Base-by-base conservation (phyloP, 2,329 filamentous ascomycete species). In the Cladophialophora bantiana region DNA sequence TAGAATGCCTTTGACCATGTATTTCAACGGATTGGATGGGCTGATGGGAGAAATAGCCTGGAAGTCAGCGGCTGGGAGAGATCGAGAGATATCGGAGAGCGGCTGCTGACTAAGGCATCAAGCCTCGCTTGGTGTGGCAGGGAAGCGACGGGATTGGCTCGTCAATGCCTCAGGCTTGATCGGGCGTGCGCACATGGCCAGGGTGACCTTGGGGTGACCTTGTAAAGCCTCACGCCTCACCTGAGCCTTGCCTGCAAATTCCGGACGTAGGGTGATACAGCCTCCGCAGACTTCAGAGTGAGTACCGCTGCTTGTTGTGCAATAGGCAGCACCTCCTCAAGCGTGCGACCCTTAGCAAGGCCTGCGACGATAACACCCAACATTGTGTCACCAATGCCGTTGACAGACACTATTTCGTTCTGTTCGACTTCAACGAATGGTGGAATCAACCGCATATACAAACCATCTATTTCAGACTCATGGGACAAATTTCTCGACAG, bases 321-420 rank as follows among this genome's bases (percentile, higher is more conserved):
- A 40, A 95, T 79, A 65, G 88, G 83, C n/a, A 99, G 83, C 62
- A 95, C 77, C 55, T 89, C 84, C 68, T 88, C 85, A 13, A 88
- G 75, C 4, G 50, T 53, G n/a, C 45, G 57, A 0, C 85, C 85
- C 73, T 84, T 86, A 0, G 89, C 88, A 71, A 98, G 77, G 0
- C 91, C 92, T 1, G 93, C 90, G n/a, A 97, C 82, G 64, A 97
- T 73, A 13, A 93, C 90, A 0, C 94, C 95, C 7, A 96, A 83
- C 77, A 98, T 94, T 0, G 95, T 97, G 78, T 99, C 95, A 0
- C 95, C 95, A 1, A 93, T 93, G 0, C 94, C 95, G 76, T 98
- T 98, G 9, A 98, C 94, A 55, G 93, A 97, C 1, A 94, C 88
- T 1, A 96, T 84, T 32, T 95, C 88, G 20, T 85, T 79, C 0